phyloP scores from a whole-genome alignment of 768 basidiomycete genomes.

The Lenzites betulinus region DNA sequence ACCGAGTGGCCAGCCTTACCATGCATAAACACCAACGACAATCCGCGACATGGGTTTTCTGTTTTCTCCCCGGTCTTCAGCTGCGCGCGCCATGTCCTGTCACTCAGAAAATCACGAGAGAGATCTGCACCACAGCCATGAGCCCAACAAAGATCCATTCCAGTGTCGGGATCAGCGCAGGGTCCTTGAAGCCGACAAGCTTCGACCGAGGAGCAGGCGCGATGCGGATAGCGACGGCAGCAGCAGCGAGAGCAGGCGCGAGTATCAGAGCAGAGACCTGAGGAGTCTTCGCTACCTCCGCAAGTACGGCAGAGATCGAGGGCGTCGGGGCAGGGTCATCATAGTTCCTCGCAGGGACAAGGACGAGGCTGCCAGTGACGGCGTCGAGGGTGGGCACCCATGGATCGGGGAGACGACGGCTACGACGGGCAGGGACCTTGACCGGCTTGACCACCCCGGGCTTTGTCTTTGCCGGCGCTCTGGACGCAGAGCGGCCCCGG shows the following conservation, averaged over 20 bases:
- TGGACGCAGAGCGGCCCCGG: too few relatives aligned
- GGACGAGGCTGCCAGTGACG: not conserved
- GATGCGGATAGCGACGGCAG: too few relatives aligned
- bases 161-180: not conserved
- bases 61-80: not conserved
- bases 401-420: conserved; percentile 2
- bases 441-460: not conserved
- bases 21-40: not conserved
- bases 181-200: not conserved
- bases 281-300: not conserved
- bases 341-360: not conserved
- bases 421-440: not conserved
- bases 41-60: not conserved
- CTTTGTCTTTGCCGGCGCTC: not conserved
- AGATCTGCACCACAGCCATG: not conserved
- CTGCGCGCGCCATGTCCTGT: conserved; percentile 3
- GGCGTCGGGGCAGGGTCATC: not conserved
- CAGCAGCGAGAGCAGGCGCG: not conserved
- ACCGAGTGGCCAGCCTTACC: conserved; percentile 7
- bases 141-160: not conserved
- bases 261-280: not conserved
- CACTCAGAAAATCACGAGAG: not conserved
- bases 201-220: not conserved
- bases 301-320: not conserved
- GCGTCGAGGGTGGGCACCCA: not conserved